A percentile compares a stretch with the other conserved stretches of the same genome.
Evolutionary conservation across 1,139 yeast genomes (phyloP).

Genomic region (Fermentozyma sake): DNA sequence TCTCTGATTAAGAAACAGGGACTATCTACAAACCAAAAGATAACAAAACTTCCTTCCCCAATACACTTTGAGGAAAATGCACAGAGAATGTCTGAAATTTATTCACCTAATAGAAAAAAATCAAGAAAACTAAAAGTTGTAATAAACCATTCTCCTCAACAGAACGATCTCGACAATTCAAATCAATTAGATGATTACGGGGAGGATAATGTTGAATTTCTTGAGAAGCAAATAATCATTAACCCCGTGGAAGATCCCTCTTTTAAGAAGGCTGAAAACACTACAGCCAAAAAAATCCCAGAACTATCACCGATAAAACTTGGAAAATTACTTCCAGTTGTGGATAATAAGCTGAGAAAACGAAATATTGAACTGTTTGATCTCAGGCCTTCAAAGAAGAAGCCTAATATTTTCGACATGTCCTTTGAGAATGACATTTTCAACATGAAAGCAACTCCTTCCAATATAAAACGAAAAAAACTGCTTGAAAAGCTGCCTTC

Average conservation of each 20-base stretch:
- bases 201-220: conserved; percentile 25
- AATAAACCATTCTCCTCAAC: conserved; percentile 6
- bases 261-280: no score
- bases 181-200: conserved; percentile 35
- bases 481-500: no score
- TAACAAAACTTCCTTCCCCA: no score
- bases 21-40: no score
- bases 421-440: conserved; percentile 13
- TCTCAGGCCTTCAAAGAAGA: no score
- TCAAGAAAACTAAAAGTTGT: conserved; percentile 15
- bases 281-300: no score
- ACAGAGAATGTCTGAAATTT: background rate
- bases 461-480: background rate
- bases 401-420: conserved; percentile 12
- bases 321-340: no score
- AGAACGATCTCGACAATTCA: conserved; percentile 23
- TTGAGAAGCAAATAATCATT: conserved; percentile 17
- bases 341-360: no score
- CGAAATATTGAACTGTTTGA: no score
- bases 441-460: conserved; percentile 1
- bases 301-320: conserved; percentile 10
- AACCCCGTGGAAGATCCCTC: no score
- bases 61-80: conserved; percentile 1
- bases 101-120: conserved; percentile 4
- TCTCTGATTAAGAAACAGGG: no score